Base-by-base conservation (phyloP, 2,329 filamentous ascomycete genomes). In the Aspergillus calidoustus region DNA sequence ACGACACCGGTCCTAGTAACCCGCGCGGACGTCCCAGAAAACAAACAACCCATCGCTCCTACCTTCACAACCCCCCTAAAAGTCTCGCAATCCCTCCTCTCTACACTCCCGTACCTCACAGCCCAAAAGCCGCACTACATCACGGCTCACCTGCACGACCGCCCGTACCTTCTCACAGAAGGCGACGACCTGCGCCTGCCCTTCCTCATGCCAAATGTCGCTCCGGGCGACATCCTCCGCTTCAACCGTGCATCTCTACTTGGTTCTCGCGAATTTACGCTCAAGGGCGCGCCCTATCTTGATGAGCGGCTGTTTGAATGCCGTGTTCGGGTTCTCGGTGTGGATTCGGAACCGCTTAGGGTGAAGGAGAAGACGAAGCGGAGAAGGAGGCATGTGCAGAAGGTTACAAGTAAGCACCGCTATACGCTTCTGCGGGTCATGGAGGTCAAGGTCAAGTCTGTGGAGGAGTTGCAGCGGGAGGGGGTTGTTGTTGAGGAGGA, bases 181-280 rank as follows among this genome's bases (percentile, higher is more conserved):
- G 91, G 91, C 68, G 91, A 95, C 79, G 82, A 84, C 62, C 78
- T 95, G 54, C 90, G 91, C 41, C 86, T 95, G 56, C 91, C 91
- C 6, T 93, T 93, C 81, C 85, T 86, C 70, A 92, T 95, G 88
- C 87, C 88, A 3, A 87, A 86, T 28, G 91, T 92, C 5, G 79
- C 84, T 7, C 89, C 93, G 0, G 95, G 95, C 31, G 94, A 98
- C 74, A 82, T 96, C 43, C 83, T 99, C 63, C 91, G 93, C 7
- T 84, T 99, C 61, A 94, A 97, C 80, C 89, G 93, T 59, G 95
- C 93, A 25, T 89, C 87, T 46, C 83, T 89, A 57, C 80, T 99
- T 49, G 95, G 95, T 30, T 94, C 89, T 68, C 86, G 95, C 66
- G 94, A 98, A 77, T 96, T 91, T 79, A 97, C 94, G 5, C 83